phyloP scores from a whole-genome alignment of 306 rosid species.

The Prunus persica region Prunus_persica_NCBIv2 NC_034011.1:23374501-23375000 shows the following conservation, averaged over 20 bases:
- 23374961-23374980: neutral
- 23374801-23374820: neutral
- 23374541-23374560: conserved; percentile 47
- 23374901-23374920: too few relatives aligned
- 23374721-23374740: too few relatives aligned
- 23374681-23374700: neutral
- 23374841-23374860: too few relatives aligned
- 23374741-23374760: neutral
- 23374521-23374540: conserved; percentile 38
- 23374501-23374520: conserved; percentile 42
- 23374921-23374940: too few relatives aligned
- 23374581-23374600: conserved; percentile 78
- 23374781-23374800: neutral
- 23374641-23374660: neutral
- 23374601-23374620: conserved; percentile 70
- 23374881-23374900: too few relatives aligned
- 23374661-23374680: neutral
- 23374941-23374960: too few relatives aligned
- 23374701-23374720: neutral
- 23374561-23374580: conserved; percentile 56
- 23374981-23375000: neutral
- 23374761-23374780: neutral
- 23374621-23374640: conserved; percentile 30
- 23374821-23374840: too few relatives aligned
- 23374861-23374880: too few relatives aligned